Conservation (phyloP, 768 basidiomycete species). For the Mycena amicta region DNA sequence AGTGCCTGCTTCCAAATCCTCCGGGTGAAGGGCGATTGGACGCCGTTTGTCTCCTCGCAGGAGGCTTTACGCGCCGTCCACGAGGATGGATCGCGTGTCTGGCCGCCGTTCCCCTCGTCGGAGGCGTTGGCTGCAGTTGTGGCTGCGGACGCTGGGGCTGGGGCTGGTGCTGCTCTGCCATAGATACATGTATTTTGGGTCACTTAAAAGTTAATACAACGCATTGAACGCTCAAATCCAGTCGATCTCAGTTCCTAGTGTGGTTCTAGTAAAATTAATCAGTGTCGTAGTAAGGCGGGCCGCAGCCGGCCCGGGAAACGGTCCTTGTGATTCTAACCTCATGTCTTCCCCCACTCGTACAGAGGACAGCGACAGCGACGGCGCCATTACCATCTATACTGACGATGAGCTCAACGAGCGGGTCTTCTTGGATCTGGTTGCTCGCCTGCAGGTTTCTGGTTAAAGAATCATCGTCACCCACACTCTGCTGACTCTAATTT, state of each 20-base stretch:
- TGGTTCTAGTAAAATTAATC: too few species aligned
- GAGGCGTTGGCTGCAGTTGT: background rate
- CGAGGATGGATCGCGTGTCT: background rate
- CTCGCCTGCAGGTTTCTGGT: background rate
- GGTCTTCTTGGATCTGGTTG: background rate
- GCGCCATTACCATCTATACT: background rate
- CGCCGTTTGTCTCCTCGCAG: background rate
- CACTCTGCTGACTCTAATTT: background rate
- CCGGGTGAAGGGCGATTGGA: background rate
- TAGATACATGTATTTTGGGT: too few species aligned
- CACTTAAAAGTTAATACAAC: too few species aligned
- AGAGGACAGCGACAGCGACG: background rate
- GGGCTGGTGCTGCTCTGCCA: too few species aligned
- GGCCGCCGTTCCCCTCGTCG: background rate
- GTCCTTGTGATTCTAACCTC: too few species aligned
- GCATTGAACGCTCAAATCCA: too few species aligned
- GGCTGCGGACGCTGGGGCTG: background rate
- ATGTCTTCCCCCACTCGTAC: too few species aligned
- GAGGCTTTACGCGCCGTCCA: background rate
- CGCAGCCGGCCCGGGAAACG: too few species aligned
- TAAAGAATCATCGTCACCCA: background rate
- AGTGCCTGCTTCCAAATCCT: background rate
- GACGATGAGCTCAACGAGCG: background rate
- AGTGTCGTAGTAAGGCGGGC: too few species aligned
- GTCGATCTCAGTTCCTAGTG: too few species aligned